Evolutionary conservation across 2,329 filamentous ascomycete species (phyloP), one percentile per base, ranked within the genome.

Genomic region (Epichloe gansuensis): DNA sequence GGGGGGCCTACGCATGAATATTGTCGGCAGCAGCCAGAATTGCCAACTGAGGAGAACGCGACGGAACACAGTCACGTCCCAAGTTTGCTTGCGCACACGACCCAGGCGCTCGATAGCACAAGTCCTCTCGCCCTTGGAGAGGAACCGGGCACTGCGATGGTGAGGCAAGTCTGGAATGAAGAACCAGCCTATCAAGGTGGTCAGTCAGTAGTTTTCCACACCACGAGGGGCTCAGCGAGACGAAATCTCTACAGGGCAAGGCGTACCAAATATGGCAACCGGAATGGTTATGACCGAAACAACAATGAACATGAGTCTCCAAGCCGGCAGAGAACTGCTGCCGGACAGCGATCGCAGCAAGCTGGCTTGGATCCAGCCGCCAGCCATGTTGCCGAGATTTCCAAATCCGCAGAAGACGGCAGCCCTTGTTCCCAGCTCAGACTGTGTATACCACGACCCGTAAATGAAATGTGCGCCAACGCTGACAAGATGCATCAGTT

Each of bases 391-490:
- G 0, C 70, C 70, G 4, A 73, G 46, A 47, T 72, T 68, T 0
- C 70, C 69, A 44, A 71, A 71, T 1, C 64, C 63, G 50, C 69
- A 71, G 46, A 73, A 72, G 23, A 70, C 58, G 4, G 67, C 66
- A n/a, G 67, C 66, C 25, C 67, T 59, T 3, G 63, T 70, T 0
- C 68, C 70, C 4, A 73, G 62, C 51, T 73, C 70, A 0, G 67
- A 68, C 47, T 66, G 66, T 49, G 68, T 68, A 51, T 72, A 73
- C 71, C 71, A 72, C 3, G 66, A 68, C 0, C 66, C 70, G 44
- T 71, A 69, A 31, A 71, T 69, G 53, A 72, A 72, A 44, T 72
- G 69, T 0, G 68, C 71, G 0, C 70, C 70, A 1, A 70, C 67
- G 49, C 64, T 68, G 27, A 17, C 1, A 15, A 48, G 54, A 49